Evolutionary conservation across 306 rosid genomes (phyloP), one percentile per base, ranked within the genome.

Genomic region (Parietaria judaica): DNA sequence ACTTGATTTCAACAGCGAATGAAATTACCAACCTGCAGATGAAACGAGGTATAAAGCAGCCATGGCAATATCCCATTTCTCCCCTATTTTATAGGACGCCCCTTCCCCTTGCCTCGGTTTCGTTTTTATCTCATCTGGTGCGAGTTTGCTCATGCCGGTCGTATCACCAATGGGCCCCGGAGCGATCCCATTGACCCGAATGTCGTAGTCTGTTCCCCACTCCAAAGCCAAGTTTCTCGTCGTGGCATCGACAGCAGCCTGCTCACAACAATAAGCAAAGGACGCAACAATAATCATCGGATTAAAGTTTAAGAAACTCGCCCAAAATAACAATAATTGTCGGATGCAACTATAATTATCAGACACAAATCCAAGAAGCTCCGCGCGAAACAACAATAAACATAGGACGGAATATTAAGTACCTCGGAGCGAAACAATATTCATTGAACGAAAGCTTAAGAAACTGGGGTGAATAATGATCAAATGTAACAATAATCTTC

Each of bases 21-120:
- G 45, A 41, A 41, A 41, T 51, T 14, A 67, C 75, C 14, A 72
- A 91, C 97, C 98, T 80, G 98, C 95, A 78, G 83, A 92, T 31
- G 98, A 88, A 59, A 66, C 79, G 64, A 91, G 88, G 79, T 69
- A 91, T 59, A 91, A 72, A 52, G 95, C 95, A 60, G 98, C 78
- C 96, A 91, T 91, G 16, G 95, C 98, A 75, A 91, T 83, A 72
- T 91, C 96, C 98, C 98, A 91, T 60, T 83, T 88, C 76, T 91
- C 98, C 58, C 98, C 98, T 50, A 80, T 7, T 74, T 78, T 88
- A 72, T 49, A 85, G 47, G 86, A 64, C 38, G 98, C 95, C 84
- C 66, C 73, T 58, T 65, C 58, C 1, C 83, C 92, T 23, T 23
- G 31, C 65, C 69, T 78, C 48, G 67, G 50, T 43, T 72, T 79